Evolutionary conservation across 2,329 filamentous ascomycete genomes (phyloP).

Genomic region (Thyridium curvatum): DNA sequence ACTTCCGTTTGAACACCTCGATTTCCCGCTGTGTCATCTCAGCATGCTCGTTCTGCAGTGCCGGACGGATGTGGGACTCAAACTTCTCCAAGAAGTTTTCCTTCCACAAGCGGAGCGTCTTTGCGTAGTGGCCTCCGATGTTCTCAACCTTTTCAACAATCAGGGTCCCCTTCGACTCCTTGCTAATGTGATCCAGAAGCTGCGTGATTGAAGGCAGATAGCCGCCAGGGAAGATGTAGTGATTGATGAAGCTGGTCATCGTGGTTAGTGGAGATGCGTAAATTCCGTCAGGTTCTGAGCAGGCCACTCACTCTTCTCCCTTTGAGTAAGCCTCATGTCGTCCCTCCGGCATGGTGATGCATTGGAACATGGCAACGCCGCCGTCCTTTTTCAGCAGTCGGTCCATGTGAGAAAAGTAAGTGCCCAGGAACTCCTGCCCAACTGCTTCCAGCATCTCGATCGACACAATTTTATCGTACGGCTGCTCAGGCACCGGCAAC

Average conservation of each 20-base stretch:
- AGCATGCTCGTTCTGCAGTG: conserved; percentile 50
- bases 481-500: conserved; percentile 41
- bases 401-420: conserved; percentile 62
- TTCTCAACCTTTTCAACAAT: conserved; percentile 64
- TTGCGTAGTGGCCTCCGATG: conserved; percentile 68
- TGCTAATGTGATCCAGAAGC: conserved; percentile 51
- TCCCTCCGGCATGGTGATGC: conserved; percentile 69
- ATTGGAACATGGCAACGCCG: conserved; percentile 66
- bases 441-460: conserved; percentile 77
- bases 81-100: conserved; percentile 61
- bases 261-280: too few relatives aligned
- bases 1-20: conserved; percentile 63
- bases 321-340: conserved; percentile 61
- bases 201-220: conserved; percentile 56
- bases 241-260: conserved; percentile 61
- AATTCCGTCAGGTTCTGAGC: too few relatives aligned
- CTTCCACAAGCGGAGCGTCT: conserved; percentile 61
- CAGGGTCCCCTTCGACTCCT: conserved; percentile 53
- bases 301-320: conserved; percentile 56
- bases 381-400: conserved; percentile 58
- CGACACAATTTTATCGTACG: conserved; percentile 66
- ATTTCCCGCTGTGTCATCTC: conserved; percentile 55
- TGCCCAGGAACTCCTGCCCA: conserved; percentile 58
- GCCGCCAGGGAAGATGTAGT: conserved; percentile 75
- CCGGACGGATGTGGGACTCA: conserved; percentile 51